Evolutionary conservation across 2,329 filamentous ascomycete species (phyloP).

Genomic region (Arthroderma uncinatum): DNA sequence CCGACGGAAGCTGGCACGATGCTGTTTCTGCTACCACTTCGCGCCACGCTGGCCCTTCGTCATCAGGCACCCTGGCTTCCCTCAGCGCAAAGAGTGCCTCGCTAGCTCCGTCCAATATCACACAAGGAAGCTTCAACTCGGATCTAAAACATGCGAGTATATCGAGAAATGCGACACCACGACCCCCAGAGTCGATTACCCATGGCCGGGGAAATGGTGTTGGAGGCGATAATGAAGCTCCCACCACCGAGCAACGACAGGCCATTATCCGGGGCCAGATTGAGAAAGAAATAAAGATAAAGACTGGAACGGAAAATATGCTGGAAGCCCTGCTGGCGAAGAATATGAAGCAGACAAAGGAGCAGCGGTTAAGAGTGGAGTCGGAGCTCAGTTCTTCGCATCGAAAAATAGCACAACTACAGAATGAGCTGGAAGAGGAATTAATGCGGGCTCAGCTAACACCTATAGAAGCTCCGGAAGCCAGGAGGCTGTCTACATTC

Average conservation of each 20-base stretch:
- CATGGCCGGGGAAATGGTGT: constrained; percentile 35
- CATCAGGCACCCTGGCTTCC: constrained; percentile 51
- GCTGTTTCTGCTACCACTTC: constrained; percentile 21
- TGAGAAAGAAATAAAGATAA: constrained; percentile 95
- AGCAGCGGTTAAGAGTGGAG: constrained; percentile 67
- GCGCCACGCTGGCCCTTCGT: constrained; percentile 42
- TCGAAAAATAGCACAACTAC: constrained; percentile 51
- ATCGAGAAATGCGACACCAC: constrained; percentile 50
- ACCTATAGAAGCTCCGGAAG: constrained; percentile 30
- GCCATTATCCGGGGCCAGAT: constrained; percentile 69
- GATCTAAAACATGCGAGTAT: constrained; percentile 62
- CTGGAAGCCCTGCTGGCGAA: constrained; percentile 88
- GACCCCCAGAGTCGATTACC: constrained; percentile 44
- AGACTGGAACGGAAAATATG: constrained; percentile 94
- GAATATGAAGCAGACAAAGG: constrained; percentile 89
- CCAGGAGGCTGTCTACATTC: constrained; percentile 45
- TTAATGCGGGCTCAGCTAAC: constrained; percentile 45
- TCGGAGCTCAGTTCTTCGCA: constrained; percentile 86
- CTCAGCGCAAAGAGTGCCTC: constrained; percentile 50
- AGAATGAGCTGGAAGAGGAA: constrained; percentile 49
- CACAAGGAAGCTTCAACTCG: constrained; percentile 77
- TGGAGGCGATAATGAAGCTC: constrained; percentile 51
- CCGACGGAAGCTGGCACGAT: constrained; percentile 31
- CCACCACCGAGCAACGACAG: constrained; percentile 60
- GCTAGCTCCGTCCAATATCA: constrained; percentile 60